Evolutionary conservation across 1,139 yeast genomes (phyloP), one percentile per base, ranked within the genome.

Genomic region (Pichiaceae sp.): DNA sequence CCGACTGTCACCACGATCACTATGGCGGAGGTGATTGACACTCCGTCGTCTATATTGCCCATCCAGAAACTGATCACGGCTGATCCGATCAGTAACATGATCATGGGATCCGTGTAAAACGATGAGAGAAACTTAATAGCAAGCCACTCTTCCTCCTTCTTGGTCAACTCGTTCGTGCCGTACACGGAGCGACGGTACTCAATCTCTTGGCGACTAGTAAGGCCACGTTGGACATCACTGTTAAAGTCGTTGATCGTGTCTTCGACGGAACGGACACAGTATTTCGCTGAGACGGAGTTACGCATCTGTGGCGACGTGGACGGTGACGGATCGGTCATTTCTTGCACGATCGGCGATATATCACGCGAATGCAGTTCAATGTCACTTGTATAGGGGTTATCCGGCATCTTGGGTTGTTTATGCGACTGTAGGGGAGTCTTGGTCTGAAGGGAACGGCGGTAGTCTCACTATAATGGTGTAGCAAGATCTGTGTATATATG

Each of bases 31-130:
- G 94, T 78, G 52, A 89, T 89, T 43, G 93, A 79, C 19, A 91
- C 64, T 2, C 97, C 95, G 57, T 91, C 98, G 56, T 89, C 96
- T 29, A 78, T 75, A 59, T 91, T 91, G 18, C 95, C 95, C 93
- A 91, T 84, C 55, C 84, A 61, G 48, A 91, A 81, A 46, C 93
- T 79, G 27, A 91, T 68, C 3, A 71, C 70, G 0, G 97, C 96
- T 0, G 96, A 85, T 0, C 93, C 96, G 33, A 87, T 83, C 51
- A 91, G 68, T 39, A 91, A 64, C 49, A 91, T 64, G 45, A 91
- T 89, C 60, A 91, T 68, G 15, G 96, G 96, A 60, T 89, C 95
- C 49, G 82, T 91, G 50, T 83, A 79, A 54, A 91, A 89, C 38
- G 79, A 85, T 39, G 80, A 68, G 18, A 86, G 39, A 50, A 91